Evolutionary conservation across 2,329 filamentous ascomycete species (phyloP).

Genomic region (Monilinia vaccinii-corymbosi): DNA sequence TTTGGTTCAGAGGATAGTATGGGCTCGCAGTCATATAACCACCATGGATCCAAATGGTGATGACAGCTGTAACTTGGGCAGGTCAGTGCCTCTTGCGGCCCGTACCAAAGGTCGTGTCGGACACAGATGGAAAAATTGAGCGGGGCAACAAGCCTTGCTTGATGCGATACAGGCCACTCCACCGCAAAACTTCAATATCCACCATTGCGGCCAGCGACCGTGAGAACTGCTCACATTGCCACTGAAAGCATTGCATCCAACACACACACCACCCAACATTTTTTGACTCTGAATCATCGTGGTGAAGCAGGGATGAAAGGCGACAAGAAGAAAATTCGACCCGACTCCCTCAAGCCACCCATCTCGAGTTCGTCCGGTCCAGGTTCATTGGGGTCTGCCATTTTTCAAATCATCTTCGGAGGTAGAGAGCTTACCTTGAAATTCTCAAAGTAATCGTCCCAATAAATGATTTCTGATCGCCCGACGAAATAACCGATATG

Average conservation of each 20-base stretch:
- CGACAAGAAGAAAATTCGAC: not conserved
- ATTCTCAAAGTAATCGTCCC: conserved; percentile 17
- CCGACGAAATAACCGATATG: conserved; percentile 22
- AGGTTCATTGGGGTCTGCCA: conserved; percentile 18
- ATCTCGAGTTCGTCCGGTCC: not conserved
- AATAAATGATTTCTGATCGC: conserved; percentile 21
- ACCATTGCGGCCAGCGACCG: not conserved
- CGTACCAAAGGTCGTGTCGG: not conserved
- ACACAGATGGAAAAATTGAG: not conserved
- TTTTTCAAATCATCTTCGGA: conserved; percentile 1
- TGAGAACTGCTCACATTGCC: conserved; percentile 4
- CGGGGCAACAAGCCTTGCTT: conserved; percentile 9
- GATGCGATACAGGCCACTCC: not conserved
- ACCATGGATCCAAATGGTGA: not conserved
- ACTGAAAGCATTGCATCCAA: not conserved
- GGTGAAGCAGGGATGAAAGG: not conserved
- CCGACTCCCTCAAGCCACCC: not conserved
- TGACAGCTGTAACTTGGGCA: not conserved
- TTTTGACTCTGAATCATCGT: not conserved
- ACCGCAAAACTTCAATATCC: not conserved
- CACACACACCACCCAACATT: not conserved
- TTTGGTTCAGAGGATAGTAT: not conserved
- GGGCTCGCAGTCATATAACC: not conserved
- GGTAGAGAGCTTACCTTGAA: conserved; percentile 23
- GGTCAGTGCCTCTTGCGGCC: not conserved